Base-by-base conservation (phyloP, 2,329 filamentous ascomycete species). In the Penicillium janthinellum region DNA sequence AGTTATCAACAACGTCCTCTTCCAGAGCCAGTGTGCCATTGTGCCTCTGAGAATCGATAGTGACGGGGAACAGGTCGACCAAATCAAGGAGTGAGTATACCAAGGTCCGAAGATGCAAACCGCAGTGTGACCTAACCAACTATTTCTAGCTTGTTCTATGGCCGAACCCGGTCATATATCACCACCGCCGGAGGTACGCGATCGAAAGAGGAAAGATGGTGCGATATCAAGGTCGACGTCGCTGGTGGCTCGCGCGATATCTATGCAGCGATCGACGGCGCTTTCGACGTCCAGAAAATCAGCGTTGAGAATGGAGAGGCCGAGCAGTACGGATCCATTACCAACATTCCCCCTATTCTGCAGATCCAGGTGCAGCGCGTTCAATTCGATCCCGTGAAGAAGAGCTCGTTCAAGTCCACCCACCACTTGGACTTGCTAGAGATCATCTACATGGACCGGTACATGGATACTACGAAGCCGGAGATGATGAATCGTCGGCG, bases 1-100 rank as follows among this genome's bases (percentile, higher is more conserved):
- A 76, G 94, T 97, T 48, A 93, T 97, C 79, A 92, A 92, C 59
- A 95, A 94, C 69, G 90, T 96, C 28, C 86, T 97, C 59, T 92
- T 94, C 71, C 90, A 95, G 53, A 82, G 97, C n/a, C 90, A 95
- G 70, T 92, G 91, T 54, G 93, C 94, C 2, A 93, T 98, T 70
- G 88, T 84, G 58, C 85, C 91, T 5, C 84, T 83, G n/a, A 84
- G 83, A 3, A 79, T 85, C 37, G 86, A 91, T 58, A 78, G 83
- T 6, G 84, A 88, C 47, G 90, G 89, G 3, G 89, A 96, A 64
- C 94, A 97, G 74, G 78, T 88, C 20, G 95, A 98, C 72, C 83
- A 86, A 58, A 86, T 96, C 63, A 92, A 92, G 75, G 81, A 90
- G 72, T 80, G 67, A 70, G 75, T 65, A 28, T 25, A 28, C 8